Evolutionary conservation across 805 yeast genomes (phyloP).

Genomic region (Metschnikowia hibisci): DNA sequence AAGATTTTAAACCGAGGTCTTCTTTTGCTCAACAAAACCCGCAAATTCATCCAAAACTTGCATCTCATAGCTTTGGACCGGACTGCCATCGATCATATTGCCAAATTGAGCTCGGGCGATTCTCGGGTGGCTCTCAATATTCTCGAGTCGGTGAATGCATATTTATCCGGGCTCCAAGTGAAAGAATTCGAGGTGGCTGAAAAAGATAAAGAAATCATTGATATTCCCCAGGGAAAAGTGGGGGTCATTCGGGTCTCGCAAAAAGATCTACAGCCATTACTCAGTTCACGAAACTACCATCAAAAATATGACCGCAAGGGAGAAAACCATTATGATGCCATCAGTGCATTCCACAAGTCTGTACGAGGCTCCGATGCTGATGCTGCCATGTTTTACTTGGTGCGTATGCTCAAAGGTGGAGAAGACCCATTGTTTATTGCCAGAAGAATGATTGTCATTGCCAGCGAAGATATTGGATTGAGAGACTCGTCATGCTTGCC

Average conservation of each 20-base stretch:
- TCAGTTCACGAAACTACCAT: slow-evolving; percentile 42
- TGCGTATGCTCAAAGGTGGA: slow-evolving; percentile 87
- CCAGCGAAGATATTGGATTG: slow-evolving; percentile 91
- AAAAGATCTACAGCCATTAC: slow-evolving; percentile 38
- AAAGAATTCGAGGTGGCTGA: slow-evolving; percentile 9
- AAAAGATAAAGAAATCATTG: slow-evolving; percentile 13
- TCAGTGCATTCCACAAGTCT: slow-evolving; percentile 92
- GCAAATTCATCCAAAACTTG: slow-evolving; percentile 49
- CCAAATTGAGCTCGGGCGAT: slow-evolving; percentile 80
- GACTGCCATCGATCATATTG: slow-evolving; percentile 62
- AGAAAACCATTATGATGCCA: slow-evolving; percentile 91
- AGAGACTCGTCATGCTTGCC: slow-evolving; percentile 82
- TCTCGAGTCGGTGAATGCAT: slow-evolving; percentile 67
- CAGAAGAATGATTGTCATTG: slow-evolving; percentile 88
- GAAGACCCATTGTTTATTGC: slow-evolving; percentile 90
- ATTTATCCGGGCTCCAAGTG: slow-evolving; percentile 35
- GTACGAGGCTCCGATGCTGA: slow-evolving; percentile 86
- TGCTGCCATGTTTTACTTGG: slow-evolving; percentile 84
- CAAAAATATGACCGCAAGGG: slow-evolving; percentile 80
- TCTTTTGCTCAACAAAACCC: slow-evolving; percentile 49
- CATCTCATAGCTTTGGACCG: slow-evolving; percentile 50
- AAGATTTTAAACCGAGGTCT: slow-evolving; percentile 42
- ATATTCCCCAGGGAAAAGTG: slow-evolving; percentile 2
- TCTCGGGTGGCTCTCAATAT: slow-evolving; percentile 79
- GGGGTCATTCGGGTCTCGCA: slow-evolving; percentile 40